These are phyloP conservation scores for Pholiota molesta DNA, from an alignment of 768 basidiomycete species.

Conservation along the genomic window DNA sequence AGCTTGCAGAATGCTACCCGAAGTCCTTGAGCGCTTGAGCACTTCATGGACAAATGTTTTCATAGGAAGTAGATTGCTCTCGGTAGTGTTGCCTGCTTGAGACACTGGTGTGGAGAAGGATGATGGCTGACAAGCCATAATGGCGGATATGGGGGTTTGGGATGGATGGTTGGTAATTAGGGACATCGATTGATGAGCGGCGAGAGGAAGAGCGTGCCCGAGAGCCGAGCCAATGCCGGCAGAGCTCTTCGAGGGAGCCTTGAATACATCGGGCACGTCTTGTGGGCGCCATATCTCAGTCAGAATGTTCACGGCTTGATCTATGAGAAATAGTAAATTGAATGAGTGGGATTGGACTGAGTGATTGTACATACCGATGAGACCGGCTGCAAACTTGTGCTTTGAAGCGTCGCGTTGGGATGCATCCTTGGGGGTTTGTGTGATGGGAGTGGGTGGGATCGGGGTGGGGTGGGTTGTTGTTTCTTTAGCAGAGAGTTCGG, in stretches of 20 bases:
- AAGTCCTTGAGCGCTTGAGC: constrained; percentile 82
- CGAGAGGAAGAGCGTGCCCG: constrained; percentile 8
- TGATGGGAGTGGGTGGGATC: constrained; percentile 18
- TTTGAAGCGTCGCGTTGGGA: constrained; percentile 43
- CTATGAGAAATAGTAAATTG: constrained; percentile 36
- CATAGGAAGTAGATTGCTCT: constrained; percentile 54
- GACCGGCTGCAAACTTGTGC: constrained; percentile 66
- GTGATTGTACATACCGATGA: constrained; percentile 62
- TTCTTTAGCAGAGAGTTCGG: constrained; percentile 30
- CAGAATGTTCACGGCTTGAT: constrained; percentile 78
- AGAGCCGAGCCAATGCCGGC: constrained; percentile 5
- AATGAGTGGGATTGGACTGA: neutral
- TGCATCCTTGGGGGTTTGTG: constrained; percentile 36
- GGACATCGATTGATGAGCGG: constrained; percentile 17
- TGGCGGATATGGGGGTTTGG: neutral
- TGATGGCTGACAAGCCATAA: constrained; percentile 2
- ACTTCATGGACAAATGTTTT: constrained; percentile 88
- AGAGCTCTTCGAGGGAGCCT: constrained; percentile 18
- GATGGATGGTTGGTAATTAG: neutral
- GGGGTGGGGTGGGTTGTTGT: constrained; percentile 28
- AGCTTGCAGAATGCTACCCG: constrained; percentile 82
- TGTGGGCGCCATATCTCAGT: constrained; percentile 82
- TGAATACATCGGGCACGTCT: constrained; percentile 63
- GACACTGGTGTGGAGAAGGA: constrained; percentile 10
- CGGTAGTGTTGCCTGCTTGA: constrained; percentile 19